Conservation (phyloP, 225 moss, liverwort and hornwort species). For the Thuidium tamariscinum region DNA sequence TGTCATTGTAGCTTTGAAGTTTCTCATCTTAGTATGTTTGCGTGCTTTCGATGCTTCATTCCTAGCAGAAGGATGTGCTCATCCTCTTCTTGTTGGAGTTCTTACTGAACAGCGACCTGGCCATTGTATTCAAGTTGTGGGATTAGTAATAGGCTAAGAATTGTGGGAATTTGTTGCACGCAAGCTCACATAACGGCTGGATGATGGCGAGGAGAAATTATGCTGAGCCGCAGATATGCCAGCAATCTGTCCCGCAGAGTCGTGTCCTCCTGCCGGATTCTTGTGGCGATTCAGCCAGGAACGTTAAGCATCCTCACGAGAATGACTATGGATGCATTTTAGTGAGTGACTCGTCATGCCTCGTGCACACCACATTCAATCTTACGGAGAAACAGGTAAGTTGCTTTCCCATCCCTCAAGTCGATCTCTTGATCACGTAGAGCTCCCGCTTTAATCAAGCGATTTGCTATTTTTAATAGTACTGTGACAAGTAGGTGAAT, state of each 20-base stretch:
- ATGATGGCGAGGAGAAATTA: background rate
- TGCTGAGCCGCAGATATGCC: background rate
- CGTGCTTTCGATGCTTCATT: background rate
- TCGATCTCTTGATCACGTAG: background rate
- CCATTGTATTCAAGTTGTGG: background rate
- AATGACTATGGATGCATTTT: background rate
- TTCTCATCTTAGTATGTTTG: background rate
- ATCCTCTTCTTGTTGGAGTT: background rate
- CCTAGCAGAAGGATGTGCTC: background rate
- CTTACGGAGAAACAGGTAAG: background rate
- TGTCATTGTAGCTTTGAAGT: background rate
- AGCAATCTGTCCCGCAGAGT: too few relatives aligned
- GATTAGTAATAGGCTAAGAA: background rate
- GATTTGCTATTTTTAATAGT: background rate
- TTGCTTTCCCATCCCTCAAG: background rate
- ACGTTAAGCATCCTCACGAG: too few relatives aligned
- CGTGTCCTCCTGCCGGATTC: background rate
- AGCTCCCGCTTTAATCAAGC: background rate
- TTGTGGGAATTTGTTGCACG: background rate
- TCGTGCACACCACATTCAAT: background rate
- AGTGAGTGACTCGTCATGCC: background rate
- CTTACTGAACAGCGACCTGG: background rate
- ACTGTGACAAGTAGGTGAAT: background rate
- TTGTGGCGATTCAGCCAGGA: background rate
- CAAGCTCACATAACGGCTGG: background rate